phyloP scores from a whole-genome alignment of 768 basidiomycete genomes.

The Infundibulicybe gibba region DNA sequence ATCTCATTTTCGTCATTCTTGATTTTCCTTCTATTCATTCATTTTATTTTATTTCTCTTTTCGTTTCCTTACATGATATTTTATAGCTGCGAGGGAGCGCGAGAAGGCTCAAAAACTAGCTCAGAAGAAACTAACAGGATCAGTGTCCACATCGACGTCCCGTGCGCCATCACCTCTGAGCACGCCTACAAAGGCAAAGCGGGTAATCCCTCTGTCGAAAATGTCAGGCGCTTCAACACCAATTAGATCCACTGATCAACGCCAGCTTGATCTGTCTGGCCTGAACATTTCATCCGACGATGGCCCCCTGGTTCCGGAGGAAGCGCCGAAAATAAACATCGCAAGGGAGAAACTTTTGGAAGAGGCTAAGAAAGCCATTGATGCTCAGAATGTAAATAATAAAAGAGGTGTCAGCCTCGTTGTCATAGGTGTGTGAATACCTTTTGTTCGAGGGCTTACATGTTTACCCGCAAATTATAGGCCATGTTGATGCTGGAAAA shows the following conservation, averaged over 20 bases:
- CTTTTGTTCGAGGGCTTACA: background rate
- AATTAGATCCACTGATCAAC: slow-evolving; percentile 43
- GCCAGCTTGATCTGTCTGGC: slow-evolving; percentile 69
- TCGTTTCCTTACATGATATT: slow-evolving; percentile 31
- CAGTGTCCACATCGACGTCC: slow-evolving; percentile 34
- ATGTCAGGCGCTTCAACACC: slow-evolving; percentile 42
- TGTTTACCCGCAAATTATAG: slow-evolving; percentile 33
- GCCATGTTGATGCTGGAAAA: slow-evolving; percentile 98
- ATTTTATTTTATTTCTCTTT: slow-evolving; percentile 17
- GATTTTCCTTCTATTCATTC: slow-evolving; percentile 11
- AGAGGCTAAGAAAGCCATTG: slow-evolving; percentile 60
- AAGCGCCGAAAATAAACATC: slow-evolving; percentile 60
- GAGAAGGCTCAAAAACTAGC: slow-evolving; percentile 67
- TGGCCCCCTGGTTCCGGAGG: slow-evolving; percentile 37
- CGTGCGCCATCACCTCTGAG: slow-evolving; percentile 40
- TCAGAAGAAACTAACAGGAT: slow-evolving; percentile 36
- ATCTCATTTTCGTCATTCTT: slow-evolving; percentile 13
- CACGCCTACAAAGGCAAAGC: slow-evolving; percentile 38
- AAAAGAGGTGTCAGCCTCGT: slow-evolving; percentile 83
- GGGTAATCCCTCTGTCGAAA: slow-evolving; percentile 30
- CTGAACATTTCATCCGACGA: slow-evolving; percentile 55
- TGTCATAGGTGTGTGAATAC: slow-evolving; percentile 70
- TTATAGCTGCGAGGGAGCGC: slow-evolving; percentile 75
- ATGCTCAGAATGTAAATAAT: slow-evolving; percentile 39
- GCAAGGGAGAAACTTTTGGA: slow-evolving; percentile 81